phyloP scores from a whole-genome alignment of 1,139 yeast species.

The Maudiozyma humilis region DNA sequence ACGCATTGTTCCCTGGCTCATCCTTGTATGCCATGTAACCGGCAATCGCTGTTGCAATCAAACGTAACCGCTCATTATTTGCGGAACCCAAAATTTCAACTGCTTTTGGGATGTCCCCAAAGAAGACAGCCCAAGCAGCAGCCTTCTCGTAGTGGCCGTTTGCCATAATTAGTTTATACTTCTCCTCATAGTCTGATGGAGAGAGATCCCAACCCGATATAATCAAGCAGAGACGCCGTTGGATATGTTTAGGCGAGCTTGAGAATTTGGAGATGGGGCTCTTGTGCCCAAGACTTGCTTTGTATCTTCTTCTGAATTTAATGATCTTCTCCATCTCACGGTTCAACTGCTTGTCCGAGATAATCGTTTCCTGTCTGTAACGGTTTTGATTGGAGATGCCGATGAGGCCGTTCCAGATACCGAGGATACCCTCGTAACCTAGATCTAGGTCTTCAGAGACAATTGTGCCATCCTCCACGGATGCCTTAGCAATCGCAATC shows the following conservation, averaged over 20 bases:
- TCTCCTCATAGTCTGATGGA: conserved; percentile 63
- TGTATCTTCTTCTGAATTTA: conserved; percentile 24
- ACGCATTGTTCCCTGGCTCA: conserved; percentile 57
- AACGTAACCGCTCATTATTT: conserved; percentile 42
- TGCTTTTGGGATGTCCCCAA: conserved; percentile 78
- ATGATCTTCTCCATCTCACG: conserved; percentile 37
- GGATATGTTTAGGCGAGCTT: conserved; percentile 42
- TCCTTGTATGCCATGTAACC: conserved; percentile 77
- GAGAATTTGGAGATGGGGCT: conserved; percentile 16
- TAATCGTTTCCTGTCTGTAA: conserved; percentile 32
- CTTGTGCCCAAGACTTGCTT: conserved; percentile 20
- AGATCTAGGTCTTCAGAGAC: conserved; percentile 60
- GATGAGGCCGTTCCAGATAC: conserved; percentile 78
- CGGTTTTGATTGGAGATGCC: conserved; percentile 54
- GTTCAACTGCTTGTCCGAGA: conserved; percentile 40
- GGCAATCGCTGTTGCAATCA: conserved; percentile 91
- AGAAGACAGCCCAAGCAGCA: conserved; percentile 97
- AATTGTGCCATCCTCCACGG: conserved; percentile 65
- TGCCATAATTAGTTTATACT: conserved; percentile 48
- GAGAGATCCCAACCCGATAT: conserved; percentile 92
- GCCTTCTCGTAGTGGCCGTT: conserved; percentile 74
- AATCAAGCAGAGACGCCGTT: conserved; percentile 70
- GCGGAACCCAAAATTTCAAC: conserved; percentile 55
- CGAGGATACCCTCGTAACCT: conserved; percentile 80
- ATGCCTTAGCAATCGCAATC: conserved; percentile 63